These are phyloP conservation scores for Cyberlindnera japonica DNA, from an alignment of 805 yeast species.

Conservation along the genomic window DNA sequence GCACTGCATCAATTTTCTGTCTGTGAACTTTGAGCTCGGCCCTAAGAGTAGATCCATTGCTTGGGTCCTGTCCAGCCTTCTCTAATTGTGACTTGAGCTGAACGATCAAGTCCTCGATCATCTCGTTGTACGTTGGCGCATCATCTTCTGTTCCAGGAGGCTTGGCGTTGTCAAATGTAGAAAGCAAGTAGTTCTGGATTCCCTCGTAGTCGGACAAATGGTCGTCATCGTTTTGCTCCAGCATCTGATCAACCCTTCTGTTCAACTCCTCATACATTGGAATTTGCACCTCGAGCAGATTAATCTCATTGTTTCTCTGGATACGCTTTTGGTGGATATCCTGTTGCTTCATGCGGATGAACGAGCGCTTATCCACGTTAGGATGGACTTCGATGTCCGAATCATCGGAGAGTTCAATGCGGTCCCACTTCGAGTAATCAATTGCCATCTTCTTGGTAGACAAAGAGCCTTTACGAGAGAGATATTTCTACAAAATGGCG, in stretches of 20 bases:
- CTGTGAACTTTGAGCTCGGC: slow-evolving; percentile 52
- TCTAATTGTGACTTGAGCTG: slow-evolving; percentile 64
- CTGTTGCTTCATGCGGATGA: slow-evolving; percentile 94
- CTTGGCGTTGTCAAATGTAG: slow-evolving; percentile 59
- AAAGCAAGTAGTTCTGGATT: slow-evolving; percentile 41
- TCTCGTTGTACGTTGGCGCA: slow-evolving; percentile 74
- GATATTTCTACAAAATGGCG: too few species aligned
- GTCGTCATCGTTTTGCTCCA: slow-evolving; percentile 39
- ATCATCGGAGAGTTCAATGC: slow-evolving; percentile 92
- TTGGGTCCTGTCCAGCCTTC: slow-evolving; percentile 42
- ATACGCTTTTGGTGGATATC: slow-evolving; percentile 92
- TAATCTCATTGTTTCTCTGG: slow-evolving; percentile 75
- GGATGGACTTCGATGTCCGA: slow-evolving; percentile 98
- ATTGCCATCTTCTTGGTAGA: slow-evolving; percentile 72
- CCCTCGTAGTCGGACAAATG: slow-evolving; percentile 32
- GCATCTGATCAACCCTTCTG: slow-evolving; percentile 63
- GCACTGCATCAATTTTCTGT: slow-evolving; percentile 62
- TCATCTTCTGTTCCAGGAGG: slow-evolving; percentile 45
- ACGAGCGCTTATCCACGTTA: slow-evolving; percentile 90
- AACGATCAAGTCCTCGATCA: slow-evolving; percentile 86
- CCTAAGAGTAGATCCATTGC: slow-evolving; percentile 39
- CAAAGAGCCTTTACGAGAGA: too few species aligned
- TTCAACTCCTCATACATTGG: slow-evolving; percentile 79
- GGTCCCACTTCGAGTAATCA: slow-evolving; percentile 98
- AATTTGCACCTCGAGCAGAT: slow-evolving; percentile 67